These are phyloP conservation scores for Borovskyia barvae DNA, from an alignment of 208 protist genomes.

Conservation along the genomic window DNA sequence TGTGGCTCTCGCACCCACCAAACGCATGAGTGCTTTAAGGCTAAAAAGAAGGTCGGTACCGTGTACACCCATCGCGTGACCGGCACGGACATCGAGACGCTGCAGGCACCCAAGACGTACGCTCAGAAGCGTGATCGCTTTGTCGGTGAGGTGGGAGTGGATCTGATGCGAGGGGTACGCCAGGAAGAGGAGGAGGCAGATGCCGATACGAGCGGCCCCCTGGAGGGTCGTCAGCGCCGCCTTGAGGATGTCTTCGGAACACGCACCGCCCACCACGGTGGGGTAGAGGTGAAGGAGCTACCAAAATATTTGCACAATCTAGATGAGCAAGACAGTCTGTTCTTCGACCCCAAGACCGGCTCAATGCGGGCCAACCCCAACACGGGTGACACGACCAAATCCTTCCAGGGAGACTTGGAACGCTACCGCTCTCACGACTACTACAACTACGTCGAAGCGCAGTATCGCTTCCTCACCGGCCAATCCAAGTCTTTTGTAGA, in stretches of 20 bases:
- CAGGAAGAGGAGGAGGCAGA: constrained; percentile 11
- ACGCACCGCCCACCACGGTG: constrained; percentile 65
- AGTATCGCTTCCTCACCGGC: constrained; percentile 78
- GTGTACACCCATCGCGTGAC: constrained; percentile 69
- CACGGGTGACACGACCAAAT: constrained; percentile 43
- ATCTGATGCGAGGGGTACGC: constrained; percentile 42
- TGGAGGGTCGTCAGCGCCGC: background rate
- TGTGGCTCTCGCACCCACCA: constrained; percentile 98
- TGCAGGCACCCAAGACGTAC: constrained; percentile 31
- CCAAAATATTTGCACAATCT: constrained; percentile 88
- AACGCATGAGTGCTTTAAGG: constrained; percentile 93
- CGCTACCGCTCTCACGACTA: constrained; percentile 76
- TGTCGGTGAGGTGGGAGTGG: constrained; percentile 55
- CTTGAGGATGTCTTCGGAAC: constrained; percentile 47
- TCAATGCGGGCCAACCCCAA: constrained; percentile 89
- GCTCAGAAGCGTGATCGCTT: constrained; percentile 78
- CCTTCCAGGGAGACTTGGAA: constrained; percentile 78
- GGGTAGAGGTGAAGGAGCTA: constrained; percentile 72
- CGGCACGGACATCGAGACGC: constrained; percentile 40
- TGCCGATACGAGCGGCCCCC: constrained; percentile 1
- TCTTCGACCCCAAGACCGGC: constrained; percentile 86
- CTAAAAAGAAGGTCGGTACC: constrained; percentile 73
- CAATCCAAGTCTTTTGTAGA: constrained; percentile 81
- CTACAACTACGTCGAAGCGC: constrained; percentile 76
- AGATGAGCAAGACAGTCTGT: constrained; percentile 50